Evolutionary conservation across 805 yeast genomes (phyloP).

Genomic region (Zygoascus bituminiphila): DNA sequence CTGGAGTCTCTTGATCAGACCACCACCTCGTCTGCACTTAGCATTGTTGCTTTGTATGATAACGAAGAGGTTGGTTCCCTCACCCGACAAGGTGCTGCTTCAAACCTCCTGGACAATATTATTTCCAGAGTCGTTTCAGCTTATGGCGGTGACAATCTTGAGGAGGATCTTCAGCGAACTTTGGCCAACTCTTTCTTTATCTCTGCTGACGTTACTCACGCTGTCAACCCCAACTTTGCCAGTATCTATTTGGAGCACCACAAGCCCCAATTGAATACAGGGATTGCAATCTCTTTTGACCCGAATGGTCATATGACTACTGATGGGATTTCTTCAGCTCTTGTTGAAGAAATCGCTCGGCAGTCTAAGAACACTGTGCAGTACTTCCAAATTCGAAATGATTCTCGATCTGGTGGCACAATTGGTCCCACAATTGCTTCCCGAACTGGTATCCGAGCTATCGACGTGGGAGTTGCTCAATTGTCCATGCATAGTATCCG

Average conservation of each 20-base stretch:
- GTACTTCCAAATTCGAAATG: constrained; percentile 78
- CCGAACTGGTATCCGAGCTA: constrained; percentile 34
- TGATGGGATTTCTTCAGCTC: constrained; percentile 61
- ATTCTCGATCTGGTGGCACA: constrained; percentile 77
- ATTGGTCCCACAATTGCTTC: constrained; percentile 54
- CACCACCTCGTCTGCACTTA: constrained; percentile 27
- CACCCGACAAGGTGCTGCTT: constrained; percentile 71
- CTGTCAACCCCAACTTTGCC: constrained; percentile 65
- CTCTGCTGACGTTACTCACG: constrained; percentile 77
- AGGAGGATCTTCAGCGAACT: constrained; percentile 31
- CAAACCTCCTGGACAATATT: constrained; percentile 57
- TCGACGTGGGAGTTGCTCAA: constrained; percentile 78
- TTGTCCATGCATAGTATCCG: constrained; percentile 81
- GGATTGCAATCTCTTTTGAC: constrained; percentile 60
- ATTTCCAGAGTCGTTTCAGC: constrained; percentile 37
- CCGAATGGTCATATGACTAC: constrained; percentile 79
- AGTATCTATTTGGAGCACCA: constrained; percentile 62
- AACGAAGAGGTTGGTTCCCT: constrained; percentile 78
- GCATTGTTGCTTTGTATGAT: constrained; percentile 60
- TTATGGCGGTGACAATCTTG: constrained; percentile 17
- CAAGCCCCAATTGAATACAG: constrained; percentile 69
- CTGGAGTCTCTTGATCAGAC: constrained; percentile 32
- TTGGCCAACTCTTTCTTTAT: constrained; percentile 67
- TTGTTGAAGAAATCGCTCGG: constrained; percentile 60
- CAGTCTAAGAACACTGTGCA: constrained; percentile 56